Conservation (phyloP, 768 basidiomycete species). For the Wakefieldia striispora region DNA sequence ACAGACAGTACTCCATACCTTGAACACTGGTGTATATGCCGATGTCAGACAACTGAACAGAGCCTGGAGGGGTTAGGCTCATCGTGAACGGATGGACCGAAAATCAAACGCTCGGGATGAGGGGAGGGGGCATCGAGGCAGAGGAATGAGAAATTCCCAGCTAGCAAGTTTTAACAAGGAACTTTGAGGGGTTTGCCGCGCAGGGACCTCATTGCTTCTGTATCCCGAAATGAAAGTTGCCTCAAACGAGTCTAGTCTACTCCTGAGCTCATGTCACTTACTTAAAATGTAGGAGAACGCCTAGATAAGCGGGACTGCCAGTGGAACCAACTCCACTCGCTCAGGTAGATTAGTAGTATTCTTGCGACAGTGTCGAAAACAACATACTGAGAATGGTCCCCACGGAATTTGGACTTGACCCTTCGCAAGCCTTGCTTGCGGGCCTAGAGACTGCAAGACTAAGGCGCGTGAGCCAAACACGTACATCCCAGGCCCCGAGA, state of each 20-base stretch:
- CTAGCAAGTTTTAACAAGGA: slow-evolving; percentile 14
- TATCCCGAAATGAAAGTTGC: slow-evolving; percentile 6
- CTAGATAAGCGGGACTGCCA: neutral
- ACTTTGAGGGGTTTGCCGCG: neutral
- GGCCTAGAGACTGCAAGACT: neutral
- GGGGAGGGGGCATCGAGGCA: neutral
- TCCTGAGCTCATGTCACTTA: neutral
- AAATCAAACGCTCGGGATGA: slow-evolving; percentile 2
- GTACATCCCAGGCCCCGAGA: neutral
- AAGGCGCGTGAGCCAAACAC: neutral
- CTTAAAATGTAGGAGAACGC: neutral
- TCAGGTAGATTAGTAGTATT: too few relatives aligned
- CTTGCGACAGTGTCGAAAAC: neutral
- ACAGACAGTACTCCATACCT: slow-evolving; percentile 11
- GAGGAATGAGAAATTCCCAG: neutral
- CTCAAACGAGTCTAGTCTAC: slow-evolving; percentile 8
- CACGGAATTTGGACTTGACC: too few relatives aligned
- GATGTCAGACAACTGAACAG: neutral
- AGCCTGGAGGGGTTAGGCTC: slow-evolving; percentile 22
- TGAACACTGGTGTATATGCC: slow-evolving; percentile 22
- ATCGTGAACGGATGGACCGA: slow-evolving; percentile 10
- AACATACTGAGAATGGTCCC: neutral
- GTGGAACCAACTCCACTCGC: too few relatives aligned
- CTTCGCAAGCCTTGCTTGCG: too few relatives aligned
- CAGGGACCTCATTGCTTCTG: slow-evolving; percentile 7